Percentiles rank a stretch among this genome's conserved stretches.
Conservation (phyloP, 1,284 basidiomycete genomes). For the Mycosarcoma mackinlayi region DNA sequence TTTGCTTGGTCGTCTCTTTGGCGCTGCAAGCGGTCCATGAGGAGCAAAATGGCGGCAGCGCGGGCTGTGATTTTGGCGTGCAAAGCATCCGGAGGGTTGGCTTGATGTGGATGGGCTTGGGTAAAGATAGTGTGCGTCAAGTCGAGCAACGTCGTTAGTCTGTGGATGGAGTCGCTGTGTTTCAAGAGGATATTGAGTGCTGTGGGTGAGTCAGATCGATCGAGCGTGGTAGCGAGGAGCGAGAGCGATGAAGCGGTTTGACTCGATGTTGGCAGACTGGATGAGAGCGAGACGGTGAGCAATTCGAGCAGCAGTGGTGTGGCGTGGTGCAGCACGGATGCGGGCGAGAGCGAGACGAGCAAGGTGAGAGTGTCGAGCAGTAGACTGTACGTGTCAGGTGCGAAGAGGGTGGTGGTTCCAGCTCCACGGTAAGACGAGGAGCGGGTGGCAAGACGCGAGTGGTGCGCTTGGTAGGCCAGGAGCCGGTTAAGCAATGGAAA, state of each 20-base stretch:
- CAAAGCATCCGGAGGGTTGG: no score
- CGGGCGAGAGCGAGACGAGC: conserved; percentile 68
- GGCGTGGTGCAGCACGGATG: background rate
- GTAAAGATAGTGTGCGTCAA: conserved; percentile 9
- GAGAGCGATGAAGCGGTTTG: background rate
- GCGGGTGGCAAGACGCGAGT: background rate
- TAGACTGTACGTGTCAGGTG: conserved; percentile 78
- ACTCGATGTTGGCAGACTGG: background rate
- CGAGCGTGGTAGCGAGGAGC: background rate
- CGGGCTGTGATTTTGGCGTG: conserved; percentile 3
- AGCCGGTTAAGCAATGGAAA: conserved; percentile 88
- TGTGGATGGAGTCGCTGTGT: background rate
- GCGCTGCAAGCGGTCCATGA: conserved; percentile 20
- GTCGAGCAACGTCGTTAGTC: background rate
- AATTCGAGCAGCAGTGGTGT: conserved; percentile 10
- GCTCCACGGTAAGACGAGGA: conserved; percentile 70
- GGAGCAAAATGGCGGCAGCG: conserved; percentile 17
- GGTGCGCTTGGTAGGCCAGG: conserved; percentile 71
- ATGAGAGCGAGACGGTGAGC: background rate
- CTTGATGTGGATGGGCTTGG: no score
- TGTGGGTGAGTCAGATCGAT: background rate
- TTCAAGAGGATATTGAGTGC: background rate
- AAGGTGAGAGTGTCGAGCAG: conserved; percentile 81
- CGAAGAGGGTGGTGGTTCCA: conserved; percentile 77
- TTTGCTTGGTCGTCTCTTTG: background rate